phyloP scores from a whole-genome alignment of 2,329 filamentous ascomycete species.

The Trichoderma lentiforme region DNA sequence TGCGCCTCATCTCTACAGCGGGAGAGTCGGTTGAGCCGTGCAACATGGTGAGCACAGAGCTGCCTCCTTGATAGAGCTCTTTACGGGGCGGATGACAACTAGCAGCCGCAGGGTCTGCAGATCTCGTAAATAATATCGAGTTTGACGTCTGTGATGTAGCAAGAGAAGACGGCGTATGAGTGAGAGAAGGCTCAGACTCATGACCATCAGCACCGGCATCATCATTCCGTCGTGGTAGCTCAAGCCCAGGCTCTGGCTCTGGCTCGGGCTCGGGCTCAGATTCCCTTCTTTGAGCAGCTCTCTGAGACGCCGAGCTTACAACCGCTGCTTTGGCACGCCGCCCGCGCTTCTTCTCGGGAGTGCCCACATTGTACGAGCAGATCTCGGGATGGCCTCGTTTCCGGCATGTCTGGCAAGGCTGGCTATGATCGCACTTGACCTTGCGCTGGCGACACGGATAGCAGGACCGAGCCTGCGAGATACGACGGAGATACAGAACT shows the following conservation, averaged over 20 bases:
- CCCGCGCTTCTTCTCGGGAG: not conserved
- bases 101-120: not conserved
- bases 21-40: not conserved
- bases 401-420: conserved; percentile 13
- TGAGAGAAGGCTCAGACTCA: not conserved
- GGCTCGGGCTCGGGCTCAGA: not conserved
- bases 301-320: not conserved
- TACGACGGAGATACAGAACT: conserved; percentile 1
- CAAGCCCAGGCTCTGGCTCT: not conserved
- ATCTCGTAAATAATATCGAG: not conserved
- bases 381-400: conserved; percentile 15
- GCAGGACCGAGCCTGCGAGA: conserved; percentile 9
- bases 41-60: conserved; percentile 5
- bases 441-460: conserved; percentile 17
- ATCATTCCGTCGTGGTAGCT: not conserved
- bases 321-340: not conserved
- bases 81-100: not conserved
- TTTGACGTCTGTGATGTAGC: not conserved
- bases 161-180: not conserved
- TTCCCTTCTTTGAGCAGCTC: not conserved
- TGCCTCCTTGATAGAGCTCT: conserved; percentile 8
- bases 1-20: conserved; percentile 8
- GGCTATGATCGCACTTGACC: conserved; percentile 14
- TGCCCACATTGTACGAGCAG: conserved; percentile 7
- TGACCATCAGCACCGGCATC: not conserved